Conservation (phyloP, 306 rosid species). For the Boehmeria nivea region DNA sequence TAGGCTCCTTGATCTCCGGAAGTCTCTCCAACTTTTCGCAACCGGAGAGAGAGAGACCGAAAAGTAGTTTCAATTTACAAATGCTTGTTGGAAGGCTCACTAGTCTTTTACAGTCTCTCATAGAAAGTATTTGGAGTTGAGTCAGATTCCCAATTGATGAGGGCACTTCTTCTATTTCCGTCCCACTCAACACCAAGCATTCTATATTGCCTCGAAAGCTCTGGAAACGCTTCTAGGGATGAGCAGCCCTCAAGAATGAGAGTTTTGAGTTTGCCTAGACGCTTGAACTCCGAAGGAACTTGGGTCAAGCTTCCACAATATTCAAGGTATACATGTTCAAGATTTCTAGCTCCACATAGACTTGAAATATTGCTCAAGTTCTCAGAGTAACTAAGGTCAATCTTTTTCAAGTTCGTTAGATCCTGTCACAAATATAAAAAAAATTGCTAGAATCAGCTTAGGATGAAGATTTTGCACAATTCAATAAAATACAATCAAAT, state of each 20-base stretch:
- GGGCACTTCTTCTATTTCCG: background rate
- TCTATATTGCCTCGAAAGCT: background rate
- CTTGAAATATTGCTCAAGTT: background rate
- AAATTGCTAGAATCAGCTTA: too few relatives aligned
- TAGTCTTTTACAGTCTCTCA: background rate
- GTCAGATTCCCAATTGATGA: background rate
- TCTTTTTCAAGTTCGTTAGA: background rate
- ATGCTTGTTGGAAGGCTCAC: background rate
- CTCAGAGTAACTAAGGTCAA: background rate
- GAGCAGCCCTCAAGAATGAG: background rate
- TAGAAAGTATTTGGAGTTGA: background rate
- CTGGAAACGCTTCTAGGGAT: background rate
- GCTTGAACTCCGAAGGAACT: background rate
- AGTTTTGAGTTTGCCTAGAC: background rate
- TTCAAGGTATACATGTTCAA: background rate
- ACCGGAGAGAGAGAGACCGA: background rate
- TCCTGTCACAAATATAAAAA: background rate
- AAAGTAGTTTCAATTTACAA: background rate
- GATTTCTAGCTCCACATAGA: background rate
- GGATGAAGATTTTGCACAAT: too few relatives aligned
- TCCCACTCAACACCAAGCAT: background rate
- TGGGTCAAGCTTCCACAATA: background rate
- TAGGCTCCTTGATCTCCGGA: constrained; percentile 3
- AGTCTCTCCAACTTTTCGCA: background rate
- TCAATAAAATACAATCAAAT: too few relatives aligned